Conservation (phyloP, 140 eudicot genomes). For the Bidens hawaiensis region DNA sequence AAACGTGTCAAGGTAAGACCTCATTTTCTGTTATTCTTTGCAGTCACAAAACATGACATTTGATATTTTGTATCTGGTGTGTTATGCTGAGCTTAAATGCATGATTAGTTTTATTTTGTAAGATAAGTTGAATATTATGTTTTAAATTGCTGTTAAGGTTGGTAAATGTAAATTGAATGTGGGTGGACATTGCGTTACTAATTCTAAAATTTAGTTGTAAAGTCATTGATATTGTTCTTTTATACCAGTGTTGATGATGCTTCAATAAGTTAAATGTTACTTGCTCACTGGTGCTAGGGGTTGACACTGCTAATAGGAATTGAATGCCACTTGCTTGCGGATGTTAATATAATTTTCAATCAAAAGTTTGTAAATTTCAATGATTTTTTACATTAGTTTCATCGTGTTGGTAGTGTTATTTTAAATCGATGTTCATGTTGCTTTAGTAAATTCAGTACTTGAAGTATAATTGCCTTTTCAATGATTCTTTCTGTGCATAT, state of each 20-base stretch:
- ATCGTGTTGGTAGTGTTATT: not conserved
- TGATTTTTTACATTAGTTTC: not conserved
- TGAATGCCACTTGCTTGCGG: not conserved
- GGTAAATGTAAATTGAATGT: not conserved
- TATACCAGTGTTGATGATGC: not conserved
- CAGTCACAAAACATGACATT: not conserved
- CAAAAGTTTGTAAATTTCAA: not conserved
- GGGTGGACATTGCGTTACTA: conserved; percentile 4
- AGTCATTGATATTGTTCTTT: not conserved
- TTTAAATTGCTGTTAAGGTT: conserved; percentile 6
- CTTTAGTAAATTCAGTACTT: not conserved
- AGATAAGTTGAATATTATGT: not conserved
- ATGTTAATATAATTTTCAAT: not conserved
- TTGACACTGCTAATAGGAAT: not conserved
- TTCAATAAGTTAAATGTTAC: not conserved
- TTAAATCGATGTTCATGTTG: not conserved
- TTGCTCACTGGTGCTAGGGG: not conserved
- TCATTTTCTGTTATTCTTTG: not conserved
- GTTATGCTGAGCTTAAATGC: not conserved
- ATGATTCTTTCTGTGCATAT: not conserved
- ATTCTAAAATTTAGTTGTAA: not conserved
- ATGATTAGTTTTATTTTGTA: not conserved
- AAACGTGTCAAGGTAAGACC: conserved; percentile 77
- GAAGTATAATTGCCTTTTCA: not conserved
- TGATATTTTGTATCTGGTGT: not conserved